Percentiles rank a stretch among this genome's conserved stretches.
Conservation (phyloP, 768 basidiomycete genomes). For the Mycena kentingensis region DNA sequence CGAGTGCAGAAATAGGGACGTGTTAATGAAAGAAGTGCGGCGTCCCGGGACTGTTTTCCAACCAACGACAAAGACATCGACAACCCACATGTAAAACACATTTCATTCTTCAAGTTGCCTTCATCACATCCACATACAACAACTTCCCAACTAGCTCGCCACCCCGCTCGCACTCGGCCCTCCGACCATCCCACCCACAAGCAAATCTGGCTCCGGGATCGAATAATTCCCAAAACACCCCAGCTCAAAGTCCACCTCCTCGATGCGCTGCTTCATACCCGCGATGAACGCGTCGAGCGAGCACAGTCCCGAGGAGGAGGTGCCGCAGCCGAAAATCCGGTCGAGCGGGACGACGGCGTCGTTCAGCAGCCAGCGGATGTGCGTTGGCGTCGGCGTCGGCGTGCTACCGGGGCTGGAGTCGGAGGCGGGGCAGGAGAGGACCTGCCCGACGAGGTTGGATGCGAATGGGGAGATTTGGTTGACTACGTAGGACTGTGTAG, state of each 20-base stretch:
- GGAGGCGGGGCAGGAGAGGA: conserved; percentile 38
- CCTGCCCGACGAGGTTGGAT: conserved; percentile 48
- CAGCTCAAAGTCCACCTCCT: conserved; percentile 61
- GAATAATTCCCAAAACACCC: conserved; percentile 60
- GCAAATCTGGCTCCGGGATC: conserved; percentile 41
- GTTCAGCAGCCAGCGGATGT: conserved; percentile 61
- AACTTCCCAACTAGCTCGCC: not conserved
- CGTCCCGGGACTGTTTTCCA: too few relatives aligned
- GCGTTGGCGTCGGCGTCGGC: conserved; percentile 45
- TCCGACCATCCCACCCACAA: conserved; percentile 35
- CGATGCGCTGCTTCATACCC: conserved; percentile 57
- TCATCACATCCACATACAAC: too few relatives aligned
- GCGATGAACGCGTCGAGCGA: conserved; percentile 58
- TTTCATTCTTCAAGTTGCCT: too few relatives aligned
- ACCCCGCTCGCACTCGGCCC: conserved; percentile 22
- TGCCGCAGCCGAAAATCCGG: conserved; percentile 62
- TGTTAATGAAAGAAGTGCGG: too few relatives aligned
- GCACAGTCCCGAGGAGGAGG: conserved; percentile 64
- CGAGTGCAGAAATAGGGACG: too few relatives aligned
- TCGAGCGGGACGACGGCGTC: conserved; percentile 73
- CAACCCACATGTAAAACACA: too few relatives aligned
- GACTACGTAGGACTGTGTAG: conserved; percentile 39
- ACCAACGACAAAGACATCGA: too few relatives aligned
- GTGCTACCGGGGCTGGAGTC: conserved; percentile 34
- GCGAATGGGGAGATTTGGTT: conserved; percentile 38